A percentile compares a stretch with the other conserved stretches of the same genome.
Conservation (phyloP, 2,329 filamentous ascomycete species). For the Lecanosticta acicola region DNA sequence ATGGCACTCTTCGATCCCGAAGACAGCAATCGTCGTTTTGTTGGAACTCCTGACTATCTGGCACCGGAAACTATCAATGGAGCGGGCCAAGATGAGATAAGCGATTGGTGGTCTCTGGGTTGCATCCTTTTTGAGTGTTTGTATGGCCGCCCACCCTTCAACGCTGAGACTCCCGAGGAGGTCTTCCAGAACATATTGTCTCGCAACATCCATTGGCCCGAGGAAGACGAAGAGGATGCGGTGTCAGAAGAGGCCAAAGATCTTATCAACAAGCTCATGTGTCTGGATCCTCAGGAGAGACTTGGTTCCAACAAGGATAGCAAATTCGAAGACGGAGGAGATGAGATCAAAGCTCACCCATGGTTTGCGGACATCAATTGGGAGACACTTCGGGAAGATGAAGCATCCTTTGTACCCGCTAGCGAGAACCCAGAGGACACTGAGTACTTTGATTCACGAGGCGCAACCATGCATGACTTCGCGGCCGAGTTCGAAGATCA, state of each 20-base stretch:
- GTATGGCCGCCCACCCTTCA: slow-evolving; percentile 89
- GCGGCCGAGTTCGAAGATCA: slow-evolving; percentile 93
- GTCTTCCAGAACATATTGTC: slow-evolving; percentile 96
- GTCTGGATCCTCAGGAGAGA: slow-evolving; percentile 72
- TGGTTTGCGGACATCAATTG: slow-evolving; percentile 89
- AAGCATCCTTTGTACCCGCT: slow-evolving; percentile 89
- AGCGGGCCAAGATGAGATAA: slow-evolving; percentile 91
- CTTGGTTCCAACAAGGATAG: slow-evolving; percentile 82
- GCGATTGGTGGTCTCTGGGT: slow-evolving; percentile 99
- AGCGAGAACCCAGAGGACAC: slow-evolving; percentile 94
- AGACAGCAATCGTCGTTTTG: slow-evolving; percentile 86
- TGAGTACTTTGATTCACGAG: slow-evolving; percentile 91
- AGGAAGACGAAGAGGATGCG: slow-evolving; percentile 65
- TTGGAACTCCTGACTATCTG: slow-evolving; percentile 94
- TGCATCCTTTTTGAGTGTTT: slow-evolving; percentile 97
- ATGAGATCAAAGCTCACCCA: slow-evolving; percentile 80
- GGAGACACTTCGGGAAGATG: slow-evolving; percentile 86
- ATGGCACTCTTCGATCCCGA: slow-evolving; percentile 93
- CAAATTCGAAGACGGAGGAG: slow-evolving; percentile 74
- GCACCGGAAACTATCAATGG: slow-evolving; percentile 96
- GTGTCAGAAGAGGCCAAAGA: slow-evolving; percentile 87
- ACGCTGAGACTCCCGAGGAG: slow-evolving; percentile 80
- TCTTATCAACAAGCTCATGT: slow-evolving; percentile 86
- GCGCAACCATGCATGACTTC: slow-evolving; percentile 87
- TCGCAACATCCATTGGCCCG: slow-evolving; percentile 87